Base-by-base conservation (phyloP, 176 grass and related monocot genomes). In the Guadua angustifolia region DNA sequence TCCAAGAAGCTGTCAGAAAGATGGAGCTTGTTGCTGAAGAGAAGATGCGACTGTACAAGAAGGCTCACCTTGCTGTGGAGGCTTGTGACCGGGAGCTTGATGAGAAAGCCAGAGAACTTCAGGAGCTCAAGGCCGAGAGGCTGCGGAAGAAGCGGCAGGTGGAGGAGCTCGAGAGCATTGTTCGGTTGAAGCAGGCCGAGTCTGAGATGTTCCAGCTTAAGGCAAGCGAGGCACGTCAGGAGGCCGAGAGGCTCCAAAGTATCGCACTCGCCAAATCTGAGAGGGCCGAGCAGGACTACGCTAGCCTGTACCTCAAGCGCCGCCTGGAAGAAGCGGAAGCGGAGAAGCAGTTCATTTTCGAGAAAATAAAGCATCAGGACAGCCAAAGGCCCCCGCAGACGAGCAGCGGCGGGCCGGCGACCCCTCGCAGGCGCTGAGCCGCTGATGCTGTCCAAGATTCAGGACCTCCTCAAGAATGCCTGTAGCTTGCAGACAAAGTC, bases 151-250 rank as follows among this genome's bases (percentile, higher is more conserved):
- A 90, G 80, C 93, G 89, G 69, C 93, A 96, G 81, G 93, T 99
- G 36, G 97, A 99, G 79, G 97, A 96, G 82, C 86, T 99, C 0
- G 97, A 99, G 77, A 99, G 97, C 86, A 96, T 96, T 2, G 91
- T 96, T 10, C 88, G 93, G 58, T 44, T 99, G 69, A 99, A 99
- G 82, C 91, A 90, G 78, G 93, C 89, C 0, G 97, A 99, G 68
- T 93, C 91, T 0, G 97, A 99, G 83, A 99, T 99, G 97, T 99
- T 99, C 93, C 97, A 99, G 86, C 89, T 92, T 16, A 99, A 99
- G 81, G 97, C 97, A 21, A 96, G 86, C 0, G 97, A 96, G 84
- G 93, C 97, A 8, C 80, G 88, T 21, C 92, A 92, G 84, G 93
- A 99, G 79, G 97, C 90, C 0, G 93, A 99, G 86, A 83, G 97